Conservation (phyloP, 2,329 filamentous ascomycete species). For the Lachnellula occidentalis region DNA sequence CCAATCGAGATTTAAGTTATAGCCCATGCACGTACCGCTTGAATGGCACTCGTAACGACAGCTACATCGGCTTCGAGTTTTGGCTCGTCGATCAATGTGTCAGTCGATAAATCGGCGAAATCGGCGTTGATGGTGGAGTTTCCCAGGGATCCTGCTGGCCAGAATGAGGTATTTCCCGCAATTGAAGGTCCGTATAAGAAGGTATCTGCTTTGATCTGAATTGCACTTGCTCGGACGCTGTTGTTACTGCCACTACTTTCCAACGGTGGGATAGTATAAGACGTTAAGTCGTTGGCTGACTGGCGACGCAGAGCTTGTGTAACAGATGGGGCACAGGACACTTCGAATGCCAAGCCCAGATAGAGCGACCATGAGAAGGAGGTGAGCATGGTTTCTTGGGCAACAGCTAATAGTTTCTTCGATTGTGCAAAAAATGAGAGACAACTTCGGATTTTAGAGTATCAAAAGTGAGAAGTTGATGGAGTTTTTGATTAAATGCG, state of each 20-base stretch:
- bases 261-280: background rate
- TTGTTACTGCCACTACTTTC: background rate
- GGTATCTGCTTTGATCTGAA: background rate
- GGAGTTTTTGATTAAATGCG: no score
- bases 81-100: background rate
- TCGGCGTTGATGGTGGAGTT: conserved; percentile 1
- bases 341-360: background rate
- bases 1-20: no score
- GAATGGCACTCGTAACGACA: background rate
- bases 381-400: background rate
- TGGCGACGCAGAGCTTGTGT: background rate
- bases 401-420: no score
- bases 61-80: background rate
- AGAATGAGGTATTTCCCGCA: conserved; percentile 5
- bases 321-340: background rate
- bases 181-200: conserved; percentile 5
- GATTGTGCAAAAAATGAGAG: no score
- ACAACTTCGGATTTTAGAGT: no score
- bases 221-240: background rate
- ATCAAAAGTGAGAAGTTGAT: no score
- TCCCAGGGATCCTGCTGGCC: conserved; percentile 6
- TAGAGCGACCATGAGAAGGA: background rate
- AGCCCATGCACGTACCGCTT: background rate
- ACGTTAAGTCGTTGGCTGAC: background rate
- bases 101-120: background rate